Conservation (phyloP, 2,329 filamentous ascomycete species). For the Colletotrichum sp. region DNA sequence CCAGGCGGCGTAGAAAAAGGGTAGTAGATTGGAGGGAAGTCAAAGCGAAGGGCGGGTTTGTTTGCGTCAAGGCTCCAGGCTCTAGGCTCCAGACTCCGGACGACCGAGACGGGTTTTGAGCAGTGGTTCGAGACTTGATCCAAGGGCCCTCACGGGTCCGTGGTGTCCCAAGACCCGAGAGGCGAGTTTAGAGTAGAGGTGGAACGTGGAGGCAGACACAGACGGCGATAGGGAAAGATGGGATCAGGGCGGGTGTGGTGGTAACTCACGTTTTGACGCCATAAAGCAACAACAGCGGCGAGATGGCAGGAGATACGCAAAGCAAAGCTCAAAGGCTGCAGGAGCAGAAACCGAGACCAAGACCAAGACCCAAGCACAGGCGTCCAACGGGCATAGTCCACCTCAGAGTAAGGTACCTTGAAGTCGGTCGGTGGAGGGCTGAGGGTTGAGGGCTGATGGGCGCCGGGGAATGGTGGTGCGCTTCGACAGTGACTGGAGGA, state of each 20-base stretch:
- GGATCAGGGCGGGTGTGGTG: not conserved
- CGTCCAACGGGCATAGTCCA: conserved; percentile 19
- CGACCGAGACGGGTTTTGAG: not conserved
- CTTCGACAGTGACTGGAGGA: not conserved
- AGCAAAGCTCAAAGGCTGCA: not conserved
- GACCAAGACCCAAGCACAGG: conserved; percentile 6
- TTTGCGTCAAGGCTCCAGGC: conserved; percentile 1
- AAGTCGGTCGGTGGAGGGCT: not conserved
- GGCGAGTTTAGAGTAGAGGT: not conserved
- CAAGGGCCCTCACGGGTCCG: conserved; percentile 10
- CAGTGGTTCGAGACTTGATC: not conserved
- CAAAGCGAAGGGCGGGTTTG: conserved; percentile 14
- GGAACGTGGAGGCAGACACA: not conserved
- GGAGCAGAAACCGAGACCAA: not conserved
- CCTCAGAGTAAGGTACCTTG: not conserved
- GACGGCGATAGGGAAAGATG: conserved; percentile 3
- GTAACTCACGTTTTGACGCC: conserved; percentile 24
- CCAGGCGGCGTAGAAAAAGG: not conserved
- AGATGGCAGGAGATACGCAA: not conserved
- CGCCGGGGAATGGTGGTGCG: not conserved
- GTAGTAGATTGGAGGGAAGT: not conserved
- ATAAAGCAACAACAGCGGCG: conserved; percentile 18
- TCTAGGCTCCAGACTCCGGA: conserved; percentile 1
- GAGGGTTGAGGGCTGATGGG: not conserved
- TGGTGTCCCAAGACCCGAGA: not conserved